These are phyloP conservation scores for Cutaneotrichosporon dermatis DNA, from an alignment of 1,284 basidiomycete species.

Conservation along the genomic window DNA sequence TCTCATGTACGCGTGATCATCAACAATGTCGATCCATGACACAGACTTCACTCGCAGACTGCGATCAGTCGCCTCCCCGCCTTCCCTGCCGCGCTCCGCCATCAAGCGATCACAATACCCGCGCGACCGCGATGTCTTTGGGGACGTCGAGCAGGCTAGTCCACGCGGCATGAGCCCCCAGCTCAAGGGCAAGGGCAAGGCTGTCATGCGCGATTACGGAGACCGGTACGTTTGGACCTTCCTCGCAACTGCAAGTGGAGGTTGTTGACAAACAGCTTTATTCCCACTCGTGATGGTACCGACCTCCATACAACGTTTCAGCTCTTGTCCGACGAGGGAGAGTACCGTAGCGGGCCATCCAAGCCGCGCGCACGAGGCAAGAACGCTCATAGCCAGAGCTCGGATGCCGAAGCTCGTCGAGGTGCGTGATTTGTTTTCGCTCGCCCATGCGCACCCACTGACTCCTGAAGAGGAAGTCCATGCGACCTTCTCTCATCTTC, in stretches of 20 bases:
- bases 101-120: slow-evolving; percentile 2
- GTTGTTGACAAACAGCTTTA: slow-evolving; percentile 47
- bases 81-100: slow-evolving; percentile 16
- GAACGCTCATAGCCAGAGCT: slow-evolving; percentile 35
- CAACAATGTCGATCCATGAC: slow-evolving; percentile 28
- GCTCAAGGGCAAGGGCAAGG: slow-evolving; percentile 28
- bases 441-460: neutral
- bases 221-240: slow-evolving; percentile 40
- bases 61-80: slow-evolving; percentile 21
- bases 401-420: slow-evolving; percentile 48
- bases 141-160: slow-evolving; percentile 20
- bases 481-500: slow-evolving; percentile 53
- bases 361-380: slow-evolving; percentile 40
- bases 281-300: slow-evolving; percentile 53
- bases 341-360: slow-evolving; percentile 15
- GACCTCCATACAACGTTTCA: slow-evolving; percentile 54
- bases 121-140: slow-evolving; percentile 33
- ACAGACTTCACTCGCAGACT: slow-evolving; percentile 38
- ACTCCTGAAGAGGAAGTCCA: slow-evolving; percentile 52
- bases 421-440: slow-evolving; percentile 26
- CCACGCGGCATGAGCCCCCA: slow-evolving; percentile 25
- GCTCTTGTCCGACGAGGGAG: slow-evolving; percentile 48
- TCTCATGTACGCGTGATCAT: slow-evolving; percentile 6
- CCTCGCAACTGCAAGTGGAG: too few species aligned
- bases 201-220: slow-evolving; percentile 43